Base-by-base conservation (phyloP, 2,329 filamentous ascomycete genomes). In the Xylariaceae sp. region DNA sequence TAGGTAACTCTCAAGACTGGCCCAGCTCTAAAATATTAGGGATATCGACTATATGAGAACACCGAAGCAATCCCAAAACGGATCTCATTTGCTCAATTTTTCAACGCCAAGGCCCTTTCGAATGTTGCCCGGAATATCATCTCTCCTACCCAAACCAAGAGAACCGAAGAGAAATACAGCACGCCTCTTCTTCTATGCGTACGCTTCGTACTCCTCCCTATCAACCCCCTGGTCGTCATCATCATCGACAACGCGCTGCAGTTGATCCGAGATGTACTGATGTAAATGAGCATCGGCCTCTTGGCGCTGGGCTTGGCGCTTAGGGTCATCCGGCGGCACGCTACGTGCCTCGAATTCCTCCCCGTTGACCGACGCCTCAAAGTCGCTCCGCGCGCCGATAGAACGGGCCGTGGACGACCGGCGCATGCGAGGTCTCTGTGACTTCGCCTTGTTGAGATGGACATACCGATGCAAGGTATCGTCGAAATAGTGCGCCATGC, bases 401-500 rank as follows among this genome's bases (percentile, higher is more conserved):
- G 89, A 95, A 39, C 92, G 84, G 41, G 83, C 84, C 0, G 89
- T 92, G 4, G 90, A 92, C 4, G 88, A 91, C 52, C 90, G 85
- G 36, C 89, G 86, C 63, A 92, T 76, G 16, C 76, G 75, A 18
- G 79, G 79, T 61, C 75, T 78, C 12, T 71, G 68, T 10, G 72
- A 70, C 21, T 66, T 68, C 3, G 70, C 61, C n/a, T 74, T 73
- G 47, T 72, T 70, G 22, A 63, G 55, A 15, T 61, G 62, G 19
- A 76, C 64, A 58, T 80, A 74, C 36, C 85, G 81, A 49, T 80
- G 79, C 70, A 95, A 87, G 55, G 91, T 83, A 66, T 97, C 92
- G 65, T 97, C 92, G 68, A 97, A 97, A 77, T 97, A 97, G 70
- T 96, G 92, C 7, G 87, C 81, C 72, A 95, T 92, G 39, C 86